These are phyloP conservation scores for Lithohypha guttulata DNA, from an alignment of 2,329 filamentous ascomycete genomes.

Conservation along the genomic window DNA sequence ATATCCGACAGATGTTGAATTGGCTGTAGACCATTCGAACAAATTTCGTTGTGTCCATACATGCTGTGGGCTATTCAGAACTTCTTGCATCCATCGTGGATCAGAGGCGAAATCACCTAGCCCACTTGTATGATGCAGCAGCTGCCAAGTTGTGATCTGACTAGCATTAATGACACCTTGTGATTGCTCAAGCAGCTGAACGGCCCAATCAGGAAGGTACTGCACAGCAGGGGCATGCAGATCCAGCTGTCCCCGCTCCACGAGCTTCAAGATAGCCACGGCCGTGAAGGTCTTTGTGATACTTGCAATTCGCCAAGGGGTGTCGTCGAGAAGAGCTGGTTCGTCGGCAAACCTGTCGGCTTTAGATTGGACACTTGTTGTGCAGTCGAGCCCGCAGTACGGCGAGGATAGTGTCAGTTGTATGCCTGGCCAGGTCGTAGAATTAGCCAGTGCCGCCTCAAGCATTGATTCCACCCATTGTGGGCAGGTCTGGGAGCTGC, in stretches of 20 bases:
- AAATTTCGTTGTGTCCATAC: constrained; percentile 6
- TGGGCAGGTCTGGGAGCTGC: constrained; percentile 10
- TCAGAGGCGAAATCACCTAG: constrained; percentile 11
- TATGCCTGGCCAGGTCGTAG: constrained; percentile 7
- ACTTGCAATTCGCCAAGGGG: constrained; percentile 11
- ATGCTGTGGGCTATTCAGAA: constrained; percentile 9
- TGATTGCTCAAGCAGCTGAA: constrained; percentile 6
- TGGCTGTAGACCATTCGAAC: constrained; percentile 8
- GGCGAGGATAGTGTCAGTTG: constrained; percentile 9
- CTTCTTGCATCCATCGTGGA: constrained; percentile 10
- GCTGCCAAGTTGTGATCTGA: constrained; percentile 8
- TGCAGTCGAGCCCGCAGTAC: constrained; percentile 10
- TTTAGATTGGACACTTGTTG: constrained; percentile 7
- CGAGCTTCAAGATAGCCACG: constrained; percentile 8
- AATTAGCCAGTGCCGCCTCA: constrained; percentile 6
- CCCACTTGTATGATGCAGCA: constrained; percentile 11
- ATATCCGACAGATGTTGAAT: constrained; percentile 8
- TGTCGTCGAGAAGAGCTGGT: constrained; percentile 9
- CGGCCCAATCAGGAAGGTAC: constrained; percentile 10
- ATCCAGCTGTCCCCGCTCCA: constrained; percentile 8
- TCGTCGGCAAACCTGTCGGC: constrained; percentile 6
- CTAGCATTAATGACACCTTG: constrained; percentile 9
- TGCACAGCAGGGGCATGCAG: constrained; percentile 9
- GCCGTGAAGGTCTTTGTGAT: constrained; percentile 12
- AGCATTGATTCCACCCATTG: constrained; percentile 9